phyloP scores from a whole-genome alignment of 208 protist genomes.

The Acanthamoeba culbertsoni region DNA sequence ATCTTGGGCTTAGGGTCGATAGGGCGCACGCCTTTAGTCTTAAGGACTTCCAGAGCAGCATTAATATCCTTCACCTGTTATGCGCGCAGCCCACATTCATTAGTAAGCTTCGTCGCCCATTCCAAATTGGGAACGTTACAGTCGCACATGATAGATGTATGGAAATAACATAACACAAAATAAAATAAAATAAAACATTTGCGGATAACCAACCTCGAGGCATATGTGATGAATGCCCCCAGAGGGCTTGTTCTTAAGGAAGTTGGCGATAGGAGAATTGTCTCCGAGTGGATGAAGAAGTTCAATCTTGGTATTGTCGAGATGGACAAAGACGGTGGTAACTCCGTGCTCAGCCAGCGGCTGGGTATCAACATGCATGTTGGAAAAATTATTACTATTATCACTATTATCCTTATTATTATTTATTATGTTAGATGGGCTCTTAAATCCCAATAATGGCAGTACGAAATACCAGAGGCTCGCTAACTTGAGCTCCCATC shows the following conservation, averaged over 20 bases:
- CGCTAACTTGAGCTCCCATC: conserved; percentile 86
- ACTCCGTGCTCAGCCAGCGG: conserved; percentile 90
- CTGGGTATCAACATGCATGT: conserved; percentile 53
- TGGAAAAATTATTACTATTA: neutral
- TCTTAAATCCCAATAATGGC: neutral
- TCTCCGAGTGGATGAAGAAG: conserved; percentile 90
- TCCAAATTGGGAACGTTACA: too few relatives aligned
- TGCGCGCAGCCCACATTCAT: neutral
- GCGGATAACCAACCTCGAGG: conserved; percentile 85
- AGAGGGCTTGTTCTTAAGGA: conserved; percentile 88
- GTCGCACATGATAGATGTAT: too few relatives aligned
- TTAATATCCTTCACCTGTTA: conserved; percentile 76
- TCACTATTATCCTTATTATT: neutral
- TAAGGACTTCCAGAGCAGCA: conserved; percentile 79
- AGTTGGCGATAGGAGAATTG: conserved; percentile 89
- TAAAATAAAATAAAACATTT: neutral
- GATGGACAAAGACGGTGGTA: conserved; percentile 90
- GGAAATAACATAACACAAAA: neutral
- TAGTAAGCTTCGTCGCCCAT: neutral
- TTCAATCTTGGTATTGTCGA: conserved; percentile 91
- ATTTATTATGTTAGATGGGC: neutral
- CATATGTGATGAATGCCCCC: conserved; percentile 94
- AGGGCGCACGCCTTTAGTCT: conserved; percentile 82
- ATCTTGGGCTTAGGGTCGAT: conserved; percentile 90
- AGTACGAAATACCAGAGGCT: conserved; percentile 76